Evolutionary conservation across 2,329 filamentous ascomycete genomes (phyloP).

Genomic region (Botryotinia calthae): DNA sequence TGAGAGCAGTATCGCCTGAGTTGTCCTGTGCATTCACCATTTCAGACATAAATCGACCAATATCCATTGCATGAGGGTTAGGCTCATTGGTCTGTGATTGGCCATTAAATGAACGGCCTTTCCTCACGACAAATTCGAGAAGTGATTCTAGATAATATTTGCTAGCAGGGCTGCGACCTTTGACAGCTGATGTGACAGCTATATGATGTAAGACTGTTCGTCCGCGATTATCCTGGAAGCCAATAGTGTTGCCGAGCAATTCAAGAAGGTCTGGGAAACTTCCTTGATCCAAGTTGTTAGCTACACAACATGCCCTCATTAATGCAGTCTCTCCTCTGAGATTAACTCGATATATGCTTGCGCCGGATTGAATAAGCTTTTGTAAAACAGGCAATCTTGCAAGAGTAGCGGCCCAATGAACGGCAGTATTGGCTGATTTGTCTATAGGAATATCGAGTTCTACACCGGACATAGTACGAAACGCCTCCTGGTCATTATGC

Average conservation of each 20-base stretch:
- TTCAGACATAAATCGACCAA: slow-evolving; percentile 92
- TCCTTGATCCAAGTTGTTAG: slow-evolving; percentile 88
- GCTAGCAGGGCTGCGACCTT: slow-evolving; percentile 85
- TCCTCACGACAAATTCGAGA: slow-evolving; percentile 89
- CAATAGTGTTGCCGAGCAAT: slow-evolving; percentile 83
- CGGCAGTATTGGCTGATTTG: slow-evolving; percentile 79
- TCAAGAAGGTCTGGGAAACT: slow-evolving; percentile 91
- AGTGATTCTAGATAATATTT: slow-evolving; percentile 95
- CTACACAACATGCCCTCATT: slow-evolving; percentile 88
- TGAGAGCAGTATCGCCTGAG: slow-evolving; percentile 89
- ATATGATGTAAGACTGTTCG: slow-evolving; percentile 95
- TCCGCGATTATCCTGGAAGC: slow-evolving; percentile 83
- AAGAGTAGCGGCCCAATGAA: slow-evolving; percentile 95
- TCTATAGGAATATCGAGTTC: slow-evolving; percentile 95
- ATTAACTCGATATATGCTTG: slow-evolving; percentile 85
- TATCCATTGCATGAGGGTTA: slow-evolving; percentile 56
- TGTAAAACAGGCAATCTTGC: slow-evolving; percentile 80
- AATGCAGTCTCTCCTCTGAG: slow-evolving; percentile 86
- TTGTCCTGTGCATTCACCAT: slow-evolving; percentile 96
- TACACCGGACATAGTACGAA: slow-evolving; percentile 69
- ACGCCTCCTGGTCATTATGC: slow-evolving; percentile 69
- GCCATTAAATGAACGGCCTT: slow-evolving; percentile 63
- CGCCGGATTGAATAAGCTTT: slow-evolving; percentile 77
- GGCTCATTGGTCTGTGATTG: slow-evolving; percentile 41
- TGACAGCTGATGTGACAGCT: slow-evolving; percentile 91